Evolutionary conservation across 2,329 filamentous ascomycete species (phyloP).

Genomic region (Knufia fluminis): DNA sequence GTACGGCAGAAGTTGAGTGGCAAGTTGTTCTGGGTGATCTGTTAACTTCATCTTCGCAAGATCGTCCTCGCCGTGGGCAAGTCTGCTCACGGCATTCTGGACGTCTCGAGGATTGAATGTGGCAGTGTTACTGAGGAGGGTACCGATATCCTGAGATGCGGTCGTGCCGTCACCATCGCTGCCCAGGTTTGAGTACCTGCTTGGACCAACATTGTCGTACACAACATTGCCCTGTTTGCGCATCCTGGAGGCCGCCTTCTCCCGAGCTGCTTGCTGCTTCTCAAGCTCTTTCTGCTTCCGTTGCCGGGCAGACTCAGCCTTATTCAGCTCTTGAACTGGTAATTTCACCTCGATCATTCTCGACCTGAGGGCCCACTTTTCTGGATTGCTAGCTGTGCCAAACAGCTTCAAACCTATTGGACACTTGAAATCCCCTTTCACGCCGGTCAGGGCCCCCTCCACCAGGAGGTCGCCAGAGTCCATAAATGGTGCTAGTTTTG

Average conservation of each 20-base stretch:
- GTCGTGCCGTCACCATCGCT: conserved; percentile 14
- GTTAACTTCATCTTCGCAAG: conserved; percentile 65
- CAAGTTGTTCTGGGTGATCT: conserved; percentile 55
- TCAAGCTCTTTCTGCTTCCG: conserved; percentile 46
- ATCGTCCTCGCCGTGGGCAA: conserved; percentile 62
- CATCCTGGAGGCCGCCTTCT: conserved; percentile 18
- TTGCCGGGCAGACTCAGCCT: conserved; percentile 47
- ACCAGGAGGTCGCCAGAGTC: conserved; percentile 53
- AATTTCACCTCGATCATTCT: conserved; percentile 58
- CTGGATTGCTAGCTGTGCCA: conserved; percentile 51
- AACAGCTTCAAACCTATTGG: conserved; percentile 61
- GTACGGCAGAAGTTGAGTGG: conserved; percentile 65
- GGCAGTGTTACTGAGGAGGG: conserved; percentile 49
- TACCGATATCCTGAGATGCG: conserved; percentile 37
- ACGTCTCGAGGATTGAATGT: conserved; percentile 56
- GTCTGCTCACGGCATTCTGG: conserved; percentile 56
- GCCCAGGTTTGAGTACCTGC: conserved; percentile 31
- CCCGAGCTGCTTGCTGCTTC: conserved; percentile 34
- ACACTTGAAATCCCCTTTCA: conserved; percentile 60
- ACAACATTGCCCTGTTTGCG: conserved; percentile 15
- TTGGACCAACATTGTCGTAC: conserved; percentile 17
- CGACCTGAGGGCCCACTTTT: conserved; percentile 47
- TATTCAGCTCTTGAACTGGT: conserved; percentile 44
- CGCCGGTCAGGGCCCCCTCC: conserved; percentile 61
- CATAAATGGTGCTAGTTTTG: conserved; percentile 54